phyloP scores from a whole-genome alignment of 208 protist species.

The Leishmania amazonensis region DNA sequence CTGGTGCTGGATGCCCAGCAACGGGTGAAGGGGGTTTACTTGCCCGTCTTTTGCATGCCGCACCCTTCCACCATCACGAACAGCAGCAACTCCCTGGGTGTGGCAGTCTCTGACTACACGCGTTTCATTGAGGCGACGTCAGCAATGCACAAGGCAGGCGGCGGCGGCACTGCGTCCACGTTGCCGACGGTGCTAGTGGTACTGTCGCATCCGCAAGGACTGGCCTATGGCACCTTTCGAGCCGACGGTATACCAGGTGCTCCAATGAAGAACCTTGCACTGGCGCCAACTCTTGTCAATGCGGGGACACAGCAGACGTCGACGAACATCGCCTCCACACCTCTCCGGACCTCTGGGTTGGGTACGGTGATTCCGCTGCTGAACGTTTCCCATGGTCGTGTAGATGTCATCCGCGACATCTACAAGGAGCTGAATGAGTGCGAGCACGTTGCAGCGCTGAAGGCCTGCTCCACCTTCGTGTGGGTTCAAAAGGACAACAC shows the following conservation, averaged over 20 bases:
- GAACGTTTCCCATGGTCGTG: not conserved
- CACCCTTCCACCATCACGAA: constrained; percentile 50
- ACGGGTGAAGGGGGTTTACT: constrained; percentile 81
- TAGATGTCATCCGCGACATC: not conserved
- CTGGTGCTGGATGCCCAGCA: constrained; percentile 84
- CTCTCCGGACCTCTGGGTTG: not conserved
- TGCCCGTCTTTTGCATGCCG: constrained; percentile 70
- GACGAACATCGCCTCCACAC: not conserved
- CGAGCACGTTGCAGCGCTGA: constrained; percentile 5
- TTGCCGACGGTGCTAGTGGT: constrained; percentile 32
- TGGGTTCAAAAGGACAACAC: constrained; percentile 15
- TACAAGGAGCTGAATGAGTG: constrained; percentile 16
- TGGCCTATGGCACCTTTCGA: constrained; percentile 35
- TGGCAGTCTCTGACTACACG: constrained; percentile 60
- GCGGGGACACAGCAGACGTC: not conserved
- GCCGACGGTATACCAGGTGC: constrained; percentile 31
- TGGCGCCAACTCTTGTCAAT: not conserved
- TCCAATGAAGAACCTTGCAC: constrained; percentile 36
- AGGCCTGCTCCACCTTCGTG: constrained; percentile 27
- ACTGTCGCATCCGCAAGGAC: constrained; percentile 48
- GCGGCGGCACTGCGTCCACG: not conserved
- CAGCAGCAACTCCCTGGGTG: constrained; percentile 53
- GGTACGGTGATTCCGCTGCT: constrained; percentile 7
- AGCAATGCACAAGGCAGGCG: not conserved
- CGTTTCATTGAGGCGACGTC: constrained; percentile 16